Evolutionary conservation across 805 yeast genomes (phyloP), one percentile per base, ranked within the genome.

Genomic region (Kuraishia cidri): DNA sequence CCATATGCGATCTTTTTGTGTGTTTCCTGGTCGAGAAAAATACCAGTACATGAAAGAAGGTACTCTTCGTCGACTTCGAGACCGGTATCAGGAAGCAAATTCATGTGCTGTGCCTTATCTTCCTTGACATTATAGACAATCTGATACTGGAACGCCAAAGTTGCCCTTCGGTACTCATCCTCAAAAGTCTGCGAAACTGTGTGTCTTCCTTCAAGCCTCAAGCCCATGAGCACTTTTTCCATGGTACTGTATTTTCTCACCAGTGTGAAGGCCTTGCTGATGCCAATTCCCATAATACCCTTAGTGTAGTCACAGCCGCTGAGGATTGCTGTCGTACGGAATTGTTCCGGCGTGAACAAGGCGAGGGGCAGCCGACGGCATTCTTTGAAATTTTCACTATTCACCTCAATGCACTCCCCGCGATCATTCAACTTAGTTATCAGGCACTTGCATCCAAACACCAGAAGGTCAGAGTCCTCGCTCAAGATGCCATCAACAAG

Each of bases 251-350:
- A 65, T 35, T 68, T 62, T 33, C 63, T 62, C 2, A 85, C 76
- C 28, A 80, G 50, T 26, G 58, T 61, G 34, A 81, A 70, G 0
- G 97, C 94, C 18, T 79, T 82, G 29, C 75, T 72, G 7, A 87
- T 64, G 0, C 98, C 99, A 11, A 90, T 66, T 2, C 81, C 79
- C 0, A 80, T 71, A 5, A 92, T 63, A 0, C 99, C 98, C 34
- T 75, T 74, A 0, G 96, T 84, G 48, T 92, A 92, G 54, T 92
- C 99, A 58, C 99, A 92, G 0, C 99, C 99, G n/a, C 95, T 74
- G 4, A 92, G 50, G 43, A 88, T 79, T 2, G 95, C 97, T 56
- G 85, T 72, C 26, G 76, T 63, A 30, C 92, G 64, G 33, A 85
- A 52, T 44, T 85, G 84, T 7, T 68, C 71, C 18, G 60, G 69